A percentile compares a stretch with the other conserved stretches of the same genome.
phyloP scores from a whole-genome alignment of 176 grass and related monocot genomes.

The Tillandsia leiboldiana region DNA sequence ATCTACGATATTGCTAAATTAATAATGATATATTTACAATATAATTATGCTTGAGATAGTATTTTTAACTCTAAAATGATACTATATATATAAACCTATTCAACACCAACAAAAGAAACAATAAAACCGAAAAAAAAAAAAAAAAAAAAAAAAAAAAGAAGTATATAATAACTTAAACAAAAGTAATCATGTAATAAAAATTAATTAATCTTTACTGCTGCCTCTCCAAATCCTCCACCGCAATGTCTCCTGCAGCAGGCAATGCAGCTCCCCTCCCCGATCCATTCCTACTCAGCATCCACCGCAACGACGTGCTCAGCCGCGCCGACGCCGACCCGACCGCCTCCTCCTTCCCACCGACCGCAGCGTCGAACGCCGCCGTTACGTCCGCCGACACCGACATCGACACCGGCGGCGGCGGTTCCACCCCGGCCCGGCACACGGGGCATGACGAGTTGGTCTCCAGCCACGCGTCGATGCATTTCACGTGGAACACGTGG shows the following conservation, averaged over 20 bases:
- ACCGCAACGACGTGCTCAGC: slow-evolving; percentile 33
- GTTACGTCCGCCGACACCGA: slow-evolving; percentile 1
- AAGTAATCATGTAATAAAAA: too few species aligned
- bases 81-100: not conserved
- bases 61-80: not conserved
- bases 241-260: not conserved
- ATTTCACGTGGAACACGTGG: slow-evolving; percentile 48
- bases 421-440: slow-evolving; percentile 43
- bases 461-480: slow-evolving; percentile 42
- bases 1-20: too few species aligned
- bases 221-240: slow-evolving; percentile 33
- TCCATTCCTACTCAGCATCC: slow-evolving; percentile 47
- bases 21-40: too few species aligned
- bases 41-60: not conserved
- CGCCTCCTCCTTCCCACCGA: slow-evolving; percentile 15
- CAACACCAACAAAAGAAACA: not conserved
- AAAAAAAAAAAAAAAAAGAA: not conserved
- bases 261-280: slow-evolving; percentile 17
- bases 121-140: not conserved
- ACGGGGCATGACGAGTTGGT: slow-evolving; percentile 53
- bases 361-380: slow-evolving; percentile 4
- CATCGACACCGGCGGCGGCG: slow-evolving; percentile 11
- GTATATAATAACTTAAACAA: not conserved
- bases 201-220: slow-evolving; percentile 18
- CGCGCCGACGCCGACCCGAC: slow-evolving; percentile 24